Evolutionary conservation across 192 early-diverging fungal genomes (phyloP), one percentile per base, ranked within the genome.

Genomic region (Rhizoclosmatium globosum): DNA sequence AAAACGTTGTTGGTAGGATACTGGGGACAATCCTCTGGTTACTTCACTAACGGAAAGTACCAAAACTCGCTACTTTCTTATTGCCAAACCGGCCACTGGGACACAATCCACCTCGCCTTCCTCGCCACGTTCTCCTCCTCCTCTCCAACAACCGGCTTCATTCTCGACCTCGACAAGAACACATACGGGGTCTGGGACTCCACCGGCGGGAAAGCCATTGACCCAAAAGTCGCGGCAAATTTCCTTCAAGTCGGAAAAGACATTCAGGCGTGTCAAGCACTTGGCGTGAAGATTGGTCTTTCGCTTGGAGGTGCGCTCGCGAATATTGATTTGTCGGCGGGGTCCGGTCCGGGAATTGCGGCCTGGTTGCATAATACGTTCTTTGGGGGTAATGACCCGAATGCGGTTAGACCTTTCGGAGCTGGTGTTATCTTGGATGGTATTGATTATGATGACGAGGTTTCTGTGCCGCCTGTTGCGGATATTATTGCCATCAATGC

Each of bases 361-460:
- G 9, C n/a, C 42, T 23, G 21, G 23, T 58, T 74, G 60, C 60
- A 74, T 58, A 64, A 74, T 41, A 45, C 39, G 6, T 74, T 74
- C 44, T 74, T 74, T 45, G 31, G 58, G 2, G 73, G 73, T 4
- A 43, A 17, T 43, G 39, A 41, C 56, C 21, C 56, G 15, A n/a
- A n/a, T 4, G 58, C 41, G 17, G 53, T 71, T 21, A 19, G 73
- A n/a, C 73, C 73, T 21, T 74, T 74, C 45, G 73, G 73, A 6
- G 39, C 23, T 57, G 71, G 19, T 41, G 70, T 71, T 41, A 59
- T 74, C 11, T 44, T 74, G 58, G 61, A 74, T 23, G 84, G 84
- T 15, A 72, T 86, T 23, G 80, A 82, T 77, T 75, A 87, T 58
- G 92, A 93, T 74, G 90, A 92, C 53, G 93, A 94, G 84, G 91